Conservation (phyloP, 2,329 filamentous ascomycete genomes). For the Thermomyces lanuginosus region DNA sequence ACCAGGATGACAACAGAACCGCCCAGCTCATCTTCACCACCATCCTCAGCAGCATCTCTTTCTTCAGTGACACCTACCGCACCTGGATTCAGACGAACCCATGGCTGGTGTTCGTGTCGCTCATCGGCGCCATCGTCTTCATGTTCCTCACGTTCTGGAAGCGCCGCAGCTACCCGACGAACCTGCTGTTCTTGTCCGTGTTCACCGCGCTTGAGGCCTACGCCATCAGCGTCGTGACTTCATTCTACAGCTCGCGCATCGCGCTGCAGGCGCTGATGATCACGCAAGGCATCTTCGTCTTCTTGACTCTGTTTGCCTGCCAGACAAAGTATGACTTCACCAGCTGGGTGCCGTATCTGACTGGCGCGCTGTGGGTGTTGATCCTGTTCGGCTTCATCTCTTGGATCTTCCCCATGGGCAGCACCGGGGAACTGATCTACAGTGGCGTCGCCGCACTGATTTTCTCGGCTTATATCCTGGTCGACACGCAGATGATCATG, state of each 20-base stretch:
- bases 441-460: slow-evolving; percentile 67
- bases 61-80: slow-evolving; percentile 67
- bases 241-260: slow-evolving; percentile 68
- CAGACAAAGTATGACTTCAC: slow-evolving; percentile 98
- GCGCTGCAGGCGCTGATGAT: slow-evolving; percentile 83
- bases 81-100: slow-evolving; percentile 71
- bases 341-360: slow-evolving; percentile 88
- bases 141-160: slow-evolving; percentile 89
- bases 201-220: slow-evolving; percentile 93
- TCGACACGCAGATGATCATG: slow-evolving; percentile 92
- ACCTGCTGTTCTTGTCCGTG: slow-evolving; percentile 75
- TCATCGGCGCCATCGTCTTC: slow-evolving; percentile 69
- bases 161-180: slow-evolving; percentile 85
- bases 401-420: slow-evolving; percentile 71
- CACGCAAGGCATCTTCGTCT: slow-evolving; percentile 52
- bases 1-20: slow-evolving; percentile 36
- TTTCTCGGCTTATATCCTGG: slow-evolving; percentile 87
- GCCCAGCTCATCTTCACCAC: slow-evolving; percentile 78
- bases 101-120: slow-evolving; percentile 72
- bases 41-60: slow-evolving; percentile 64
- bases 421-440: slow-evolving; percentile 69
- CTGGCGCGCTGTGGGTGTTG: slow-evolving; percentile 75
- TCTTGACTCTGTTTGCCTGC: slow-evolving; percentile 67
- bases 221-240: slow-evolving; percentile 79
- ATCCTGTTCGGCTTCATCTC: slow-evolving; percentile 88